Evolutionary conservation across 2,329 filamentous ascomycete genomes (phyloP).

Genomic region (Stromatinia cepivora): DNA sequence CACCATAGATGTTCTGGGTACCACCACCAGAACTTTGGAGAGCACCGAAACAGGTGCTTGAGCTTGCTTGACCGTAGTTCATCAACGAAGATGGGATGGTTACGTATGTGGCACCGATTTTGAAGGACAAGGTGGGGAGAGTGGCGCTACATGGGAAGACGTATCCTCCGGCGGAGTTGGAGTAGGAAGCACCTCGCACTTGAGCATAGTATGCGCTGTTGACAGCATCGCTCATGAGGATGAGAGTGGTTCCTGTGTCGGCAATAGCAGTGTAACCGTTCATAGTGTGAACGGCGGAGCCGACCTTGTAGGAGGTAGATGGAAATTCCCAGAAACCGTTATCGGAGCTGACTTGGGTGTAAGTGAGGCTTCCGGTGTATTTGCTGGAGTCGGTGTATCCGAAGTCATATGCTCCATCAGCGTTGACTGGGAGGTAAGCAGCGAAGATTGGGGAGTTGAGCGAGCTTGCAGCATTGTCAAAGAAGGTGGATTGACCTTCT

Average conservation of each 20-base stretch:
- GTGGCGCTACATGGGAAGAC: slow-evolving; percentile 42
- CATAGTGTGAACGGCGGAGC: slow-evolving; percentile 47
- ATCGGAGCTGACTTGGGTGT: slow-evolving; percentile 47
- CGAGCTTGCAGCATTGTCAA: slow-evolving; percentile 38
- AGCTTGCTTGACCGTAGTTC: slow-evolving; percentile 41
- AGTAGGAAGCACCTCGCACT: slow-evolving; percentile 40
- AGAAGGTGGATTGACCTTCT: slow-evolving; percentile 37
- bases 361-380: slow-evolving; percentile 54
- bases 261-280: slow-evolving; percentile 39
- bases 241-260: slow-evolving; percentile 47
- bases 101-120: slow-evolving; percentile 40
- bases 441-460: slow-evolving; percentile 52
- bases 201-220: slow-evolving; percentile 43
- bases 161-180: slow-evolving; percentile 39
- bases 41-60: slow-evolving; percentile 42
- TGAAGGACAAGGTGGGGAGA: slow-evolving; percentile 42
- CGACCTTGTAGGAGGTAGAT: slow-evolving; percentile 50
- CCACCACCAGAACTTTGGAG: slow-evolving; percentile 41
- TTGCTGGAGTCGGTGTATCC: slow-evolving; percentile 53
- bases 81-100: slow-evolving; percentile 42
- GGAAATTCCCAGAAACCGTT: slow-evolving; percentile 59
- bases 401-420: slow-evolving; percentile 54
- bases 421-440: slow-evolving; percentile 51
- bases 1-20: slow-evolving; percentile 39
- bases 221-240: slow-evolving; percentile 42